These are phyloP conservation scores for Capsicum pubescens DNA, from an alignment of 257 asterid genomes.

Conservation along the genomic window DNA sequence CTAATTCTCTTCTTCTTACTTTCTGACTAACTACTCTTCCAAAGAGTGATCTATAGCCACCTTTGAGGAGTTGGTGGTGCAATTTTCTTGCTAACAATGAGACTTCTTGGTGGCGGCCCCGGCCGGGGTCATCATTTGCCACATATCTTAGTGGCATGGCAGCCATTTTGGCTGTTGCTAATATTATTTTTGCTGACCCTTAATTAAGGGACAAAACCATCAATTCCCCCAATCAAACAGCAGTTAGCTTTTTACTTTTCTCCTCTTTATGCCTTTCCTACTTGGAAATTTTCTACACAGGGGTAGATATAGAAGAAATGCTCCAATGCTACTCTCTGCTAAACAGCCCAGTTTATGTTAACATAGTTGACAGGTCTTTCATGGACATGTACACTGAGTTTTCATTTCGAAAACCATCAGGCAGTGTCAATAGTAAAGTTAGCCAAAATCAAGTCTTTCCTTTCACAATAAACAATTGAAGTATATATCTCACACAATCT, in stretches of 20 bases:
- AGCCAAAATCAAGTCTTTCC: too few relatives aligned
- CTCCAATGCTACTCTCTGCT: conserved; percentile 70
- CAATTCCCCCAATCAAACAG: not conserved
- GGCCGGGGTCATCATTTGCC: conserved; percentile 45
- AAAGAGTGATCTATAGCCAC: not conserved
- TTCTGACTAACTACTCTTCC: not conserved
- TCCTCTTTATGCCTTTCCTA: not conserved
- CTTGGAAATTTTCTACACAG: not conserved
- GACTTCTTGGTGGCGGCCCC: conserved; percentile 46
- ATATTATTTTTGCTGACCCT: conserved; percentile 56
- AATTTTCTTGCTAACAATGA: conserved; percentile 46
- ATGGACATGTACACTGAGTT: conserved; percentile 60
- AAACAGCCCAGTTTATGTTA: conserved; percentile 62
- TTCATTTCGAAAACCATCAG: conserved; percentile 38
- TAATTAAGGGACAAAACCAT: conserved; percentile 16
- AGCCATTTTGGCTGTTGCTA: conserved; percentile 50
- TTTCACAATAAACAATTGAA: too few relatives aligned
- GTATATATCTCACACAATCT: too few relatives aligned
- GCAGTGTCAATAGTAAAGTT: conserved; percentile 38
- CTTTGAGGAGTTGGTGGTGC: conserved; percentile 35
- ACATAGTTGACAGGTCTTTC: conserved; percentile 64
- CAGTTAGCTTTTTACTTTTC: not conserved
- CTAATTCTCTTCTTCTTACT: too few relatives aligned
- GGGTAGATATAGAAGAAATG: conserved; percentile 73
- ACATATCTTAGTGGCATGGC: conserved; percentile 51